Base-by-base conservation (phyloP, 257 asterid genomes). In the Solanum raphanifolium region DNA sequence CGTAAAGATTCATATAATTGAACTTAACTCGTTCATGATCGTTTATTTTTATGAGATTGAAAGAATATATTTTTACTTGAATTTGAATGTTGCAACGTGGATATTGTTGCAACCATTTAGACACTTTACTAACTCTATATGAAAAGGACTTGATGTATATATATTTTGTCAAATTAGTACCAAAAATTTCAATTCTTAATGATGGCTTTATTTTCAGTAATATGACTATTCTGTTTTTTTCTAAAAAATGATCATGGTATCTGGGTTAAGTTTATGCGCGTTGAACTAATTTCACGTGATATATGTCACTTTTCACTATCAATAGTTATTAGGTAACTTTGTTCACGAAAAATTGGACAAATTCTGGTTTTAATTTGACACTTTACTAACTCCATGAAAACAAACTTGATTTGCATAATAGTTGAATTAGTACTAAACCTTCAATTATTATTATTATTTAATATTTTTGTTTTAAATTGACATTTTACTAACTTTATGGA, bases 401-500 rank as follows among this genome's bases (percentile, higher is more conserved):
- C 25, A 20, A 27, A 41, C n/a, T 78, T 39, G 13, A 78, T 78
- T 32, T 34, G 9, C 81, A 72, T 72, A 73, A 34, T 18, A 8
- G 13, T 34, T 34, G 41, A 73, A 73, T 18, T 35, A 34, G 43
- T 32, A 34, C 29, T 20, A 34, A 74, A 3, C 52, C 18, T 36
- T 35, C 52, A 20, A 36, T 74, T 34, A 21, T 20, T 55, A 3
- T 18, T 16, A 6, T 5, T 52, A 52, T 52, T 18, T 36, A 6
- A 36, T 21, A 18, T 74, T 74, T 74, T 38, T 5, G 29, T 39
- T 39, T 39, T 18, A 75, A 75, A 21, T 75, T 21, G 83, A 76
- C 83, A 38, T 23, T 75, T 76, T 76, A 76, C 83, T 76, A 76
- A n/a, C 83, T 76, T 39, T 38, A 76, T 38, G 34, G 32, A 38